Percentiles rank a stretch among this genome's conserved stretches.
Conservation (phyloP, 495 filamentous ascomycete genomes). For the Trichoderma gamsii region DNA sequence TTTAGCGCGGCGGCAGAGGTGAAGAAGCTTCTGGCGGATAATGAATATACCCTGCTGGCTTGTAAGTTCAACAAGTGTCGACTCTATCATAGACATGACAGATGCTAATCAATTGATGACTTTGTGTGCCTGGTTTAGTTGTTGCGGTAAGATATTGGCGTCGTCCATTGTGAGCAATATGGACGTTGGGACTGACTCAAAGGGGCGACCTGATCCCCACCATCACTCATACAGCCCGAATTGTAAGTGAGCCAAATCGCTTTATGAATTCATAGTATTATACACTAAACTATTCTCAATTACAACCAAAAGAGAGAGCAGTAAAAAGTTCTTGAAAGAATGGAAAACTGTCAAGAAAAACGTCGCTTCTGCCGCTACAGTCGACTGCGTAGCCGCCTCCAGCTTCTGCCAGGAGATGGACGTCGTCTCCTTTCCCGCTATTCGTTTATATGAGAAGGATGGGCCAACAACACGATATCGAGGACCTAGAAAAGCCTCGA, state of each 20-base stretch:
- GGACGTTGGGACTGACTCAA: neutral
- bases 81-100: neutral
- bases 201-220: neutral
- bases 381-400: conserved; percentile 38
- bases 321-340: conserved; percentile 35
- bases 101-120: neutral
- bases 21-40: conserved; percentile 29
- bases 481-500: conserved; percentile 33
- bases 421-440: conserved; percentile 42
- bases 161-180: neutral
- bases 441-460: conserved; percentile 38
- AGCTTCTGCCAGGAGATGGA: conserved; percentile 34
- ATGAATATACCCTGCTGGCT: conserved; percentile 28
- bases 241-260: neutral
- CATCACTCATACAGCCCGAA: neutral
- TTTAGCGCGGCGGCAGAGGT: neutral
- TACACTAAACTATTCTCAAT: neutral
- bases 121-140: neutral
- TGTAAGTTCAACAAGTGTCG: neutral
- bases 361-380: conserved; percentile 29
- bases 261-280: neutral
- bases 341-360: conserved; percentile 29
- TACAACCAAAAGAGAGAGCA: conserved; percentile 19
- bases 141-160: neutral
- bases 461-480: conserved; percentile 32